Base-by-base conservation (phyloP, 257 asterid genomes). In the Misopates orontium region DNA sequence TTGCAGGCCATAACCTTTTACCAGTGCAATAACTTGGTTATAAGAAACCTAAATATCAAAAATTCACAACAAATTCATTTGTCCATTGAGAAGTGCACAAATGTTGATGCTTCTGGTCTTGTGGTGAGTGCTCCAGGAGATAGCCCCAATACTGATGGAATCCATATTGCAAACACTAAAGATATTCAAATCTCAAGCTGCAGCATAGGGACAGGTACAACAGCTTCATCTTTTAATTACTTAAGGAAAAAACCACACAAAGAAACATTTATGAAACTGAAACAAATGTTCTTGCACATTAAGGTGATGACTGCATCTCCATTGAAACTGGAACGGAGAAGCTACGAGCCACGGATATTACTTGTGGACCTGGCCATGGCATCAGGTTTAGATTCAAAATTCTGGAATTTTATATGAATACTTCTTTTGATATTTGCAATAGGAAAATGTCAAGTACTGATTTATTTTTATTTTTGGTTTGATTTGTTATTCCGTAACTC, bases 301-400 rank as follows among this genome's bases (percentile, higher is more conserved):
- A 71, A 89, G 96, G 98, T 54, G 98, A 91, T 71, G 98, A 91
- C 62, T 91, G 98, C 69, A 78, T 91, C 58, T 91, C 98, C 17
- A 89, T 89, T 13, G 90, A 75, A 28, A 78, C 75, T 48, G 95
- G 95, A 67, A 71, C 96, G 24, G 60, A 77, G 39, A 79, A 62
- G 32, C 81, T 91, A 49, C 63, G 17, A 31, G 86, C 80, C 20
- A 66, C 72, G 0, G 71, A 64, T 18, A 79, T 91, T 48, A 81
- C 74, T 54, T 91, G 98, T 70, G 98, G 98, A 59, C 96, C 98
- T 0, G 98, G 98, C 28, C 98, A 91, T 79, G 98, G 98, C 50
- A 91, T 91, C 72, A 91, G 97, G 97, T 90, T 47, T 13, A 18
- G 14, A 57, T 49, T 55, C 50, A 54, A 58, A 56, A 28, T 11